These are phyloP conservation scores for Eutrema japonicum DNA, from an alignment of 345 rosid species.

Conservation along the genomic window DNA sequence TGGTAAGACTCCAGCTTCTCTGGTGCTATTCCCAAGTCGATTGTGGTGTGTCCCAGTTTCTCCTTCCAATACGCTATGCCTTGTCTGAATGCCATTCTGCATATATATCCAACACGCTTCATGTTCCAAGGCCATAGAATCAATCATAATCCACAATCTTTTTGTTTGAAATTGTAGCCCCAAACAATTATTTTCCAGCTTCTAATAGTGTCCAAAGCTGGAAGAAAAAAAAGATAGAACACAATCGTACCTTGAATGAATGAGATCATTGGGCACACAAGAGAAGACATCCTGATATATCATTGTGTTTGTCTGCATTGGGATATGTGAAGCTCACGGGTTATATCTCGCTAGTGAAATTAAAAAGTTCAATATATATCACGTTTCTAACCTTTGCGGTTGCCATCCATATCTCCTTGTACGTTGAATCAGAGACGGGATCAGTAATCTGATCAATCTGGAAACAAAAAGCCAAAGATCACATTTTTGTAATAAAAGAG, in stretches of 20 bases:
- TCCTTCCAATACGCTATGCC: conserved; percentile 70
- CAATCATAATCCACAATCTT: conserved; percentile 13
- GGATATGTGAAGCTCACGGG: neutral
- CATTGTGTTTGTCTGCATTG: conserved; percentile 74
- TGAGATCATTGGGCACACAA: conserved; percentile 89
- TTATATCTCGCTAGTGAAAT: conserved; percentile 24
- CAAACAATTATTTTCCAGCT: neutral
- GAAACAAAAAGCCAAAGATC: conserved; percentile 33
- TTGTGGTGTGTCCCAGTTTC: conserved; percentile 81
- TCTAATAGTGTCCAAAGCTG: conserved; percentile 1
- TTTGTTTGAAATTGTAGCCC: neutral
- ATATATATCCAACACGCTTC: conserved; percentile 16
- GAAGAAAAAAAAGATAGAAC: conserved; percentile 11
- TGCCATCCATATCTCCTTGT: conserved; percentile 80
- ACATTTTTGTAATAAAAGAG: neutral
- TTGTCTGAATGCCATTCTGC: conserved; percentile 65
- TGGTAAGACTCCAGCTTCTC: conserved; percentile 65
- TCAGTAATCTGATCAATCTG: conserved; percentile 76
- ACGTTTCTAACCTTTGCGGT: conserved; percentile 76
- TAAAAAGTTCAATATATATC: neutral
- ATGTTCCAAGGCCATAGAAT: neutral
- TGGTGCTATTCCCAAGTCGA: conserved; percentile 91
- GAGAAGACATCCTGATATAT: conserved; percentile 93
- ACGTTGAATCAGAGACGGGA: conserved; percentile 85
- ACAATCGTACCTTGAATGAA: conserved; percentile 69